Evolutionary conservation across 495 filamentous ascomycete genomes (phyloP).

Genomic region (Apiosordaria backusii): DNA sequence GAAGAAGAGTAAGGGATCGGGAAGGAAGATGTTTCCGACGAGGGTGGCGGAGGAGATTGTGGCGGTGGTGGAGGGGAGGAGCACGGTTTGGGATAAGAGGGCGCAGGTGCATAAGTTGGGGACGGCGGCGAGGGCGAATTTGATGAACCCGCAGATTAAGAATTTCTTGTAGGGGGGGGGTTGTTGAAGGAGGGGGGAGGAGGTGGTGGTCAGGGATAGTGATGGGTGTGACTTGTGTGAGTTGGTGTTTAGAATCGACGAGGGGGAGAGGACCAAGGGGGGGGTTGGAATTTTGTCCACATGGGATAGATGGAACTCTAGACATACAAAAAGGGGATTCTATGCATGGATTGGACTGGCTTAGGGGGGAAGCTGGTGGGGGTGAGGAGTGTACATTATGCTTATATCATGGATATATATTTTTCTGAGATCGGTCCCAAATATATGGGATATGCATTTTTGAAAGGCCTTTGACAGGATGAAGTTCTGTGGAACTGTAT

Average conservation of each 20-base stretch:
- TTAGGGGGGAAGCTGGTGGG: neutral
- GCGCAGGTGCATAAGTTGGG: constrained; percentile 68
- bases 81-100: constrained; percentile 76
- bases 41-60: constrained; percentile 85
- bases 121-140: constrained; percentile 68
- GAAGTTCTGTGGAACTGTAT: too few relatives aligned
- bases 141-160: constrained; percentile 37
- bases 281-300: neutral
- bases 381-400: neutral
- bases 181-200: constrained; percentile 1
- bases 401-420: neutral
- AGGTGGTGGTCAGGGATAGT: neutral
- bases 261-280: too few relatives aligned
- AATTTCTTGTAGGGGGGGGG: constrained; percentile 10
- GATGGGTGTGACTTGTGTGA: neutral
- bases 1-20: constrained; percentile 61
- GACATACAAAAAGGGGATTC: neutral
- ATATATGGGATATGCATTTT: neutral
- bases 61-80: constrained; percentile 80
- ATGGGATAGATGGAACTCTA: neutral
- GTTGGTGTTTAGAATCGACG: too few relatives aligned
- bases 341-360: neutral
- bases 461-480: too few relatives aligned
- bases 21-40: constrained; percentile 62
- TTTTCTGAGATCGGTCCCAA: neutral